These are phyloP conservation scores for Fusarium oxysporum DNA, from an alignment of 2,329 filamentous ascomycete species.

Conservation along the genomic window DNA sequence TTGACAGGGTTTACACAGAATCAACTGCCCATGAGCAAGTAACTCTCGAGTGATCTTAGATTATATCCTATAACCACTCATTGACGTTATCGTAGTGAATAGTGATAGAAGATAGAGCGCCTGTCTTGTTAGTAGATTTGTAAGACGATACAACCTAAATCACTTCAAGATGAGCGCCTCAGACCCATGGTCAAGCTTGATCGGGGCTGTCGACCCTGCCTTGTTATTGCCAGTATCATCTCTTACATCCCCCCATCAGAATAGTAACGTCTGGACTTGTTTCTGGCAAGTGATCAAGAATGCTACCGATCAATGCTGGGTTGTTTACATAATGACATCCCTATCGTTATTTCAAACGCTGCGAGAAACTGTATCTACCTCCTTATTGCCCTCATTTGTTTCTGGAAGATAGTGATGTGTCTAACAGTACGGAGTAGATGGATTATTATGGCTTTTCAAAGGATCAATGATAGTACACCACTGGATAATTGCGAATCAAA, in stretches of 20 bases:
- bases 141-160: neutral
- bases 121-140: neutral
- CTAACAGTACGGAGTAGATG: neutral
- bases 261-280: slow-evolving; percentile 14
- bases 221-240: neutral
- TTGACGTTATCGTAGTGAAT: neutral
- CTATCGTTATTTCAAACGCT: neutral
- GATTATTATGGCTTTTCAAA: neutral
- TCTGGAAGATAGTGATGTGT: neutral
- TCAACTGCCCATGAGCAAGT: neutral
- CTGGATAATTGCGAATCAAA: neutral
- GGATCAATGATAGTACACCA: neutral
- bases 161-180: neutral
- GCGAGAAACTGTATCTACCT: neutral
- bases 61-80: neutral
- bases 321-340: neutral
- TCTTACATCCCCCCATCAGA: neutral
- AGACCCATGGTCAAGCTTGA: neutral
- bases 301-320: neutral
- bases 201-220: neutral
- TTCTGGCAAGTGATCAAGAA: neutral
- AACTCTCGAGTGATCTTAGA: neutral
- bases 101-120: neutral
- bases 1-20: neutral
- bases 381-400: neutral